Base-by-base conservation (phyloP, 139 green algal species). In the Yamagishiella unicocca region DNA sequence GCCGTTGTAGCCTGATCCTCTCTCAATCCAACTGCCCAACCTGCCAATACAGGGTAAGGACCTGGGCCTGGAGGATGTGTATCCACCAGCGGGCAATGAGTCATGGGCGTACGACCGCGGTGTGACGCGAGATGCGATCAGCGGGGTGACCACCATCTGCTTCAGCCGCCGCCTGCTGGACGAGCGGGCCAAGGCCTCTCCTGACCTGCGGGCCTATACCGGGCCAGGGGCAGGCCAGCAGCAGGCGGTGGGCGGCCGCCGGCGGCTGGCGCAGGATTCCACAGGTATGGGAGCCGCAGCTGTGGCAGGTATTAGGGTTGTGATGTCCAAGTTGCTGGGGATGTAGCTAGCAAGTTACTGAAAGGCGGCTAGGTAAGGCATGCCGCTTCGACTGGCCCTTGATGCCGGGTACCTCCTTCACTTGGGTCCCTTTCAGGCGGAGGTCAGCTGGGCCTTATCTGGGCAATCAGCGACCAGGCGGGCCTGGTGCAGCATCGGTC, bases 161-260 rank as follows among this genome's bases (percentile, higher is more conserved):
- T 85, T 85, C 78, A 85, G 78, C 21, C 78, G 78, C 78, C 58
- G 58, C 19, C 61, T 85, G 40, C 38, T 9, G 40, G 78, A 85
- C 25, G 27, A 50, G 3, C 78, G 58, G 35, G 40, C 78, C 9
- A 62, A 24, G 40, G 61, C 29, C 29, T 62, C 78, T 0, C 78
- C 61, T 9, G 42, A 71, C 37, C 77, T 84, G 77, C 77, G 55
- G 8, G 29, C 38, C 37, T 24, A 14, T 35, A 35, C 33, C 21
- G 2, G 3, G 46, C 45, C 33, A 75, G 4, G 35, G n/a, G 66
- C 14, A 29, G 3, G 21, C 38, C 25, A 75, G 33, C 4, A 38
- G 75, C 50, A 46, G 50, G 43, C 33, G 35, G 21, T 25, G 42
- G 43, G 12, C 12, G 33, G 17, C 33, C 3, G 67, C 5, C 67